Conservation (phyloP, 257 asterid species). For the Mitragyna speciosa region DNA sequence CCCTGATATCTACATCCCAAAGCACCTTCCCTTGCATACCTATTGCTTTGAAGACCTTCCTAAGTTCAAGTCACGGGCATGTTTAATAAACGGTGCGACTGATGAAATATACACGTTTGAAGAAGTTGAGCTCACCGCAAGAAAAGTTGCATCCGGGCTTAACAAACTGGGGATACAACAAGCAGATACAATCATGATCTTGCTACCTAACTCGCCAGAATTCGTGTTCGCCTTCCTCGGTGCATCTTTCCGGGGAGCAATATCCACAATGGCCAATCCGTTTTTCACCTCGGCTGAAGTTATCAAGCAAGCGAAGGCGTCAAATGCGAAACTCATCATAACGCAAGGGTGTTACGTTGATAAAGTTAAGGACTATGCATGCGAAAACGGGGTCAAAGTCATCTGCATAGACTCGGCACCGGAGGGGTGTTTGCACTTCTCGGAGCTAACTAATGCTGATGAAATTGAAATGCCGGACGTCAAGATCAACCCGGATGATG, state of each 20-base stretch:
- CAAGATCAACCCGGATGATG: conserved; percentile 60
- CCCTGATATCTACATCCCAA: conserved; percentile 72
- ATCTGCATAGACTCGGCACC: conserved; percentile 49
- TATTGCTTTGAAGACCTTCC: conserved; percentile 76
- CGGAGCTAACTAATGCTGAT: conserved; percentile 45
- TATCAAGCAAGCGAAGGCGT: conserved; percentile 67
- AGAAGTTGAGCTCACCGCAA: conserved; percentile 52
- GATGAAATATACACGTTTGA: conserved; percentile 51
- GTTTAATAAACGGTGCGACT: conserved; percentile 71
- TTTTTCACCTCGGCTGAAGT: conserved; percentile 71
- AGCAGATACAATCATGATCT: conserved; percentile 78
- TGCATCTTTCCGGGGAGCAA: conserved; percentile 69
- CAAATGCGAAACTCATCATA: conserved; percentile 54
- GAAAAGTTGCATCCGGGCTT: conserved; percentile 59
- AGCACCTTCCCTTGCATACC: conserved; percentile 67
- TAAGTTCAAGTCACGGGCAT: conserved; percentile 38
- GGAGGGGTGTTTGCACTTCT: conserved; percentile 51
- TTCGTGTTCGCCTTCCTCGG: conserved; percentile 81
- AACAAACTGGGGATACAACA: conserved; percentile 55
- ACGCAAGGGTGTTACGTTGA: conserved; percentile 54
- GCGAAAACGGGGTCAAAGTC: conserved; percentile 40
- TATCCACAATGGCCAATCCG: conserved; percentile 87
- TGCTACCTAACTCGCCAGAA: conserved; percentile 82
- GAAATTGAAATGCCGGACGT: conserved; percentile 60
- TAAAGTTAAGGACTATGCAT: conserved; percentile 52